Conservation (phyloP, 495 filamentous ascomycete species). For the Antarctomyces pellizariae region DNA sequence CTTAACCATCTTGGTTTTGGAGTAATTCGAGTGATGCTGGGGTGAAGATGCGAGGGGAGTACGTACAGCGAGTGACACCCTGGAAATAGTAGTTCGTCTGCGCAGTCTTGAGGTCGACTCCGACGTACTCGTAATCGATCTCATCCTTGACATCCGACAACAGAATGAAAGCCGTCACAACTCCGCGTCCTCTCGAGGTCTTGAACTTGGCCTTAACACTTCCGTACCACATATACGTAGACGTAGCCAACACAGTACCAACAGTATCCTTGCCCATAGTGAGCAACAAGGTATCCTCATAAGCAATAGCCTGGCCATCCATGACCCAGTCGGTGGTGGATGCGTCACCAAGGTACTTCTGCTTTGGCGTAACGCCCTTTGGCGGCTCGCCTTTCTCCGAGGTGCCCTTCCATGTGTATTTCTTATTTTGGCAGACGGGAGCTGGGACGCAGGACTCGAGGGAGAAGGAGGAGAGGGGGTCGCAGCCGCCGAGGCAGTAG, state of each 20-base stretch:
- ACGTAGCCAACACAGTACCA: slow-evolving; percentile 74
- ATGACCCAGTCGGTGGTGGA: slow-evolving; percentile 65
- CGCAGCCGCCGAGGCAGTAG: slow-evolving; percentile 90
- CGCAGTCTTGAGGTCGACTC: slow-evolving; percentile 46
- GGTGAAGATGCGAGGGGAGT: too few species aligned
- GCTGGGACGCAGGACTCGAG: slow-evolving; percentile 72
- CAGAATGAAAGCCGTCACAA: slow-evolving; percentile 89
- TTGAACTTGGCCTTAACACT: slow-evolving; percentile 71
- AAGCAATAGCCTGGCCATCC: slow-evolving; percentile 45
- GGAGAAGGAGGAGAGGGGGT: slow-evolving; percentile 55
- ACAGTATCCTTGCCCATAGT: slow-evolving; percentile 67
- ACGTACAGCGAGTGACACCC: slow-evolving; percentile 77
- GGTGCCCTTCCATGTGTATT: slow-evolving; percentile 46
- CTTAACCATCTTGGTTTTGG: slow-evolving; percentile 1
- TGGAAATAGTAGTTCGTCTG: slow-evolving; percentile 98
- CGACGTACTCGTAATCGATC: slow-evolving; percentile 91
- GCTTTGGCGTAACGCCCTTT: slow-evolving; percentile 42
- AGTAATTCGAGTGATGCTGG: background rate
- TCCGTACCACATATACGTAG: slow-evolving; percentile 92
- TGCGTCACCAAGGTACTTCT: slow-evolving; percentile 68
- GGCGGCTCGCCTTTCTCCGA: too few species aligned
- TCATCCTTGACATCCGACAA: slow-evolving; percentile 91
- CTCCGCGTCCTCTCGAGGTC: slow-evolving; percentile 63
- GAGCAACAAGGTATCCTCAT: slow-evolving; percentile 41
- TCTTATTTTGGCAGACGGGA: slow-evolving; percentile 54